A percentile compares a stretch with the other conserved stretches of the same genome.
Conservation (phyloP, 2,329 filamentous ascomycete genomes). For the Penicillium capsulatum region DNA sequence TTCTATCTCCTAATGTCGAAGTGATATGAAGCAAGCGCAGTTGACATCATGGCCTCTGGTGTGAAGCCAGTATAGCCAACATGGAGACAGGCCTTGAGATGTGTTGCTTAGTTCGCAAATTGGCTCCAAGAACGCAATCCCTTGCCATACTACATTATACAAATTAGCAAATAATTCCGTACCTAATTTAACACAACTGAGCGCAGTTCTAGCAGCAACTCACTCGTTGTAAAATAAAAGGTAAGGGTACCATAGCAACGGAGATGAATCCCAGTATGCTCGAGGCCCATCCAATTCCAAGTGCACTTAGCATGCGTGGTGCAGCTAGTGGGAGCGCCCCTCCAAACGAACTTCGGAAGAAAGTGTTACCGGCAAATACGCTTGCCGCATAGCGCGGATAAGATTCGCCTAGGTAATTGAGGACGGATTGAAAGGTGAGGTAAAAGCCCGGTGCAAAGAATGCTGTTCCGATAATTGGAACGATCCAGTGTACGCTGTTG, state of each 20-base stretch:
- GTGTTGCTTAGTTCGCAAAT: too few relatives aligned
- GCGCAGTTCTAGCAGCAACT: too few relatives aligned
- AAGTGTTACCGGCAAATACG: slow-evolving; percentile 44
- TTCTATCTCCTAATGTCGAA: too few relatives aligned
- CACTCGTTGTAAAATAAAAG: slow-evolving; percentile 42
- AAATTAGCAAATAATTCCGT: too few relatives aligned
- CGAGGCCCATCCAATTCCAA: slow-evolving; percentile 60
- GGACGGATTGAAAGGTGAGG: slow-evolving; percentile 69
- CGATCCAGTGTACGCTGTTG: slow-evolving; percentile 62
- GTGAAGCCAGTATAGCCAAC: too few relatives aligned
- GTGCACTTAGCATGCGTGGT: slow-evolving; percentile 53
- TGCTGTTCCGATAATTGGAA: slow-evolving; percentile 59
- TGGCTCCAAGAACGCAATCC: too few relatives aligned
- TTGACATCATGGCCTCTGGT: too few relatives aligned
- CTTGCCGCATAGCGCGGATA: slow-evolving; percentile 33
- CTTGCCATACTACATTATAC: too few relatives aligned
- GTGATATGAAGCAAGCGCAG: too few relatives aligned
- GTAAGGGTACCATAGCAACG: slow-evolving; percentile 40
- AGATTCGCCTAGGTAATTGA: slow-evolving; percentile 73
- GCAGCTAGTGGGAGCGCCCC: slow-evolving; percentile 46
- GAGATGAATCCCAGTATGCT: slow-evolving; percentile 55
- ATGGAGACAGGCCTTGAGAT: too few relatives aligned
- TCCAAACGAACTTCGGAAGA: slow-evolving; percentile 41
- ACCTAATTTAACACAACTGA: too few relatives aligned
- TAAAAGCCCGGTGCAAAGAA: slow-evolving; percentile 69